Evolutionary conservation across 306 rosid species (phyloP).

Genomic region (Lupinus albus): DNA sequence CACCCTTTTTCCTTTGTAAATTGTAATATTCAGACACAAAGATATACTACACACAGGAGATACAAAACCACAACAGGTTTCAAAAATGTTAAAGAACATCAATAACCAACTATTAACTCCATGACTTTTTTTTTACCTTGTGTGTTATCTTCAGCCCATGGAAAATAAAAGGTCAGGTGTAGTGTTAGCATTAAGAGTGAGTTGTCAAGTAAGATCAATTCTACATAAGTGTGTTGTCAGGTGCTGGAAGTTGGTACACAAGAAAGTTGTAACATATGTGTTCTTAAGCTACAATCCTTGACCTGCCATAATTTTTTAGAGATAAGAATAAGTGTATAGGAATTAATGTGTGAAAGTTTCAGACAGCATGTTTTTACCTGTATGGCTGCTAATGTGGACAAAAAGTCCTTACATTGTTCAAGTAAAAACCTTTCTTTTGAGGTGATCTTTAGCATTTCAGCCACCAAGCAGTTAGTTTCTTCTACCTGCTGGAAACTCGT

Average conservation of each 20-base stretch:
- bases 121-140: constrained; percentile 68
- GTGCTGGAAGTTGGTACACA: constrained; percentile 62
- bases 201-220: constrained; percentile 71
- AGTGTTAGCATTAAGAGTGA: constrained; percentile 84
- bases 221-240: constrained; percentile 84
- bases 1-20: constrained; percentile 46
- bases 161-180: constrained; percentile 64
- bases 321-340: constrained; percentile 29
- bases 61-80: constrained; percentile 57
- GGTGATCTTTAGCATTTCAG: constrained; percentile 77
- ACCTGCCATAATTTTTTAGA: constrained; percentile 49
- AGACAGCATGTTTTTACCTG: constrained; percentile 56
- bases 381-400: constrained; percentile 75
- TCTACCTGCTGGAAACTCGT: constrained; percentile 63
- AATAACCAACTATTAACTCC: constrained; percentile 65
- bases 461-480: constrained; percentile 76
- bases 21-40: constrained; percentile 55
- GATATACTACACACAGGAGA: constrained; percentile 59
- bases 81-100: constrained; percentile 60
- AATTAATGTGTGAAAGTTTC: constrained; percentile 25
- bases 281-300: constrained; percentile 86
- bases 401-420: constrained; percentile 78
- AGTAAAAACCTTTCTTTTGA: constrained; percentile 73
- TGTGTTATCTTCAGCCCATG: constrained; percentile 64
- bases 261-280: constrained; percentile 71